Evolutionary conservation across 1,284 basidiomycete species (phyloP), one percentile per base, ranked within the genome.

Genomic region (Grifola frondosa): DNA sequence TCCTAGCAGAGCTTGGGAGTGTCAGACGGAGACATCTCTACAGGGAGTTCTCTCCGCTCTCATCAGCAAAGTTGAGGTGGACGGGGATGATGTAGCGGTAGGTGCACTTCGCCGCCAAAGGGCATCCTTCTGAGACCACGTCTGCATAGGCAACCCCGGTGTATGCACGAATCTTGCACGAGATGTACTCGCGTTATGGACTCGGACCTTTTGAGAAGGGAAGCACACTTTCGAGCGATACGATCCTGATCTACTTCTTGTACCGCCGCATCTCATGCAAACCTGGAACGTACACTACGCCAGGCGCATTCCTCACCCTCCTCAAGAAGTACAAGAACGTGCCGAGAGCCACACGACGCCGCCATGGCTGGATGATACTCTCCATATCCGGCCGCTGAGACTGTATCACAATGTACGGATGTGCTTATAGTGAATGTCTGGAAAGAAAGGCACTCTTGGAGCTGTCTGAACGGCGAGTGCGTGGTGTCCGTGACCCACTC

Each of bases 221-320:
- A 11, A 44, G 44, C 23, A 48, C 37, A 6, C 31, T 50, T 25
- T 50, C 48, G 9, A 26, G 40, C 16, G 9, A 20, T 30, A 25
- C 40, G 16, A 57, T 62, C 46, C 36, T 63, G 3, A 58, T 64
- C 49, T 56, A 60, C 46, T 64, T 57, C 53, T 38, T 64, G 24
- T 40, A 52, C 23, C 55, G 54, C 29, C 56, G 51, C 31, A 48
- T 60, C 32, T 34, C 50, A 28, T 50, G 54, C 31, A 31, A 51
- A 26, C 45, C 49, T 11, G 26, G 50, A 12, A 38, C 48, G 10
- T 50, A 59, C 38, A 34, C 30, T 6, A 51, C 48, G n/a, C 40
- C 35, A 13, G 31, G 38, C 1, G 54, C 53, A 12, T 59, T 58
- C 48, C 45, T 42, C 11, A 17, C 35, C 2, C 49, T 64, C 12